Evolutionary conservation across 306 rosid genomes (phyloP).

Genomic region (Oemleria cerasiformis): DNA sequence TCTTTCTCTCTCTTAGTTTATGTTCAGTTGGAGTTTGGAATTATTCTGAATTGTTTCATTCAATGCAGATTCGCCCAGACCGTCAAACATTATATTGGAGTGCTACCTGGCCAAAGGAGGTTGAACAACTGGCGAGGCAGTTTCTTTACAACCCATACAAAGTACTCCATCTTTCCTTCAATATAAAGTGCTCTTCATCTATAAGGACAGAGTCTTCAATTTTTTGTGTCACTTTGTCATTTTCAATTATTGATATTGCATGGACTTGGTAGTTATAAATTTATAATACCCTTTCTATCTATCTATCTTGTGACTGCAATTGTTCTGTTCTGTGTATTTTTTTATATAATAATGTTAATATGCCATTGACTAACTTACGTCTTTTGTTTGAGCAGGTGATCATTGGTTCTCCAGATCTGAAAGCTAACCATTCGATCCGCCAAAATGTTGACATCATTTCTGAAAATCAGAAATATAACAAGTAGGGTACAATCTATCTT

Average conservation of each 20-base stretch:
- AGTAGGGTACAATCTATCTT: slow-evolving; percentile 46
- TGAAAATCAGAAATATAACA: slow-evolving; percentile 93
- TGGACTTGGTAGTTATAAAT: neutral
- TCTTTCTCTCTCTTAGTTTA: neutral
- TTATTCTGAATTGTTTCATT: slow-evolving; percentile 18
- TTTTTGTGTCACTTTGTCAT: neutral
- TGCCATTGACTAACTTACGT: slow-evolving; percentile 3
- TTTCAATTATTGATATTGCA: neutral
- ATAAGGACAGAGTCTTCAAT: neutral
- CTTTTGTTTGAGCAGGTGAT: slow-evolving; percentile 58
- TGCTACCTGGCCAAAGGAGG: slow-evolving; percentile 99
- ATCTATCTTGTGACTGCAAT: neutral
- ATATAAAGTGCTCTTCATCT: neutral
- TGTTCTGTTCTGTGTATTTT: neutral
- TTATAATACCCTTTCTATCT: neutral
- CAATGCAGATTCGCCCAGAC: slow-evolving; percentile 79
- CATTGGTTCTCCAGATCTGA: slow-evolving; percentile 82
- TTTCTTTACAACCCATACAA: slow-evolving; percentile 93
- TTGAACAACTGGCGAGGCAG: slow-evolving; percentile 79
- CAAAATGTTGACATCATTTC: slow-evolving; percentile 89
- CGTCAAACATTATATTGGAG: slow-evolving; percentile 97
- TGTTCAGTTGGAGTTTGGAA: neutral
- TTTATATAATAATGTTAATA: neutral
- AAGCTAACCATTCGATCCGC: slow-evolving; percentile 90
- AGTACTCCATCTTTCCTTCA: slow-evolving; percentile 31